Percentiles rank a stretch among this genome's conserved stretches.
phyloP scores from a whole-genome alignment of 176 grass and related monocot genomes.

The Oryza australiensis region DNA sequence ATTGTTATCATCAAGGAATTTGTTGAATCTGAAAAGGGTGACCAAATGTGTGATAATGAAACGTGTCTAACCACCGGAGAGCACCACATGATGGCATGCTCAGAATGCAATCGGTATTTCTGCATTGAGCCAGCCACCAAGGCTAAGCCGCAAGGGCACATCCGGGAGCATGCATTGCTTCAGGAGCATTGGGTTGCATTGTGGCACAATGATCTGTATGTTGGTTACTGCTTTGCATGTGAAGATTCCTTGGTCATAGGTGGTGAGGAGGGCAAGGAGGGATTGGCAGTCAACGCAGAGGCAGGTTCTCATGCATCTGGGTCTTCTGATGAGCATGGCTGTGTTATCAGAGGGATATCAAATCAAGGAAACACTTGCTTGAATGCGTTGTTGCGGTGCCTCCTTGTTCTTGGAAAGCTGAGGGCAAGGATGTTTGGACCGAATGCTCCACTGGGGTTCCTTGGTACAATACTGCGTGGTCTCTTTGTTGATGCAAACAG shows the following conservation, averaged over 20 bases:
- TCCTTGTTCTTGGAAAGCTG: slow-evolving; percentile 65
- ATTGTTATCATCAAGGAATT: too few species aligned
- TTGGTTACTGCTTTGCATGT: slow-evolving; percentile 72
- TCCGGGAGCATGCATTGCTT: slow-evolving; percentile 46
- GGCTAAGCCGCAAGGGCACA: slow-evolving; percentile 33
- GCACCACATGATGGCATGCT: slow-evolving; percentile 60
- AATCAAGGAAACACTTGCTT: slow-evolving; percentile 70
- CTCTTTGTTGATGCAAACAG: slow-evolving; percentile 51
- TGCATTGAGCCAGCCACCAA: slow-evolving; percentile 23
- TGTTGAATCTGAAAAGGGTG: too few species aligned
- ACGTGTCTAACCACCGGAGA: background rate
- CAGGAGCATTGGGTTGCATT: slow-evolving; percentile 48
- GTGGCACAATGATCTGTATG: slow-evolving; percentile 30
- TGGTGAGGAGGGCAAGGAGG: background rate
- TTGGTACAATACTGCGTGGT: slow-evolving; percentile 48
- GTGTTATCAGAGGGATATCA: slow-evolving; percentile 54
- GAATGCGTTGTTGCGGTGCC: slow-evolving; percentile 77
- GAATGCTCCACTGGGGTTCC: slow-evolving; percentile 30
- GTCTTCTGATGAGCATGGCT: background rate
- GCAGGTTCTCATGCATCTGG: background rate
- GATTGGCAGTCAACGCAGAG: background rate
- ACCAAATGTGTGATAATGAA: too few species aligned
- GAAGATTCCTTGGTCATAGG: background rate
- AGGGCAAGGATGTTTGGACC: slow-evolving; percentile 39
- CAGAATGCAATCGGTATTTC: slow-evolving; percentile 47